Percentiles rank a stretch among this genome's conserved stretches.
Evolutionary conservation across 371 early-diverging fungal species (phyloP).

Genomic region (Actinomucor elegans): DNA sequence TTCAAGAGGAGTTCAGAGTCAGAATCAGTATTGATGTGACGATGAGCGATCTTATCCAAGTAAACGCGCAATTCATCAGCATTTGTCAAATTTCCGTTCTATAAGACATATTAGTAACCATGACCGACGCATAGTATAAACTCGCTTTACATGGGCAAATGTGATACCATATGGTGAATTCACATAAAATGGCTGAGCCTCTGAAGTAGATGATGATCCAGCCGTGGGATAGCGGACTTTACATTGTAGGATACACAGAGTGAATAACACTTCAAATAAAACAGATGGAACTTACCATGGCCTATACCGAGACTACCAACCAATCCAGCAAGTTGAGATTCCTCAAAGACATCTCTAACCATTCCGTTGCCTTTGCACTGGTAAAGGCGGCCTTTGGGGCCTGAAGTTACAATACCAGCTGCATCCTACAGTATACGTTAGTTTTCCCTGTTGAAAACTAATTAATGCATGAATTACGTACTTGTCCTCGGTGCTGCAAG

Average conservation of each 20-base stretch:
- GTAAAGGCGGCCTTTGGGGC: constrained; percentile 89
- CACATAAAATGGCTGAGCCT: constrained; percentile 98
- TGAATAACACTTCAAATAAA: too few relatives aligned
- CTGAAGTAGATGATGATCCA: constrained; percentile 88
- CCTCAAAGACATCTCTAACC: constrained; percentile 94
- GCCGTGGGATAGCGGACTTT: constrained; percentile 97
- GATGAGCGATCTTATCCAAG: constrained; percentile 91
- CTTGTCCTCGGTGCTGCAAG: constrained; percentile 98
- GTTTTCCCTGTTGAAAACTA: not conserved
- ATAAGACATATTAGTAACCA: not conserved
- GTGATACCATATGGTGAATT: constrained; percentile 97
- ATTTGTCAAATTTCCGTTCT: constrained; percentile 97
- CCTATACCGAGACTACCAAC: constrained; percentile 91
- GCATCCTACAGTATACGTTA: constrained; percentile 75
- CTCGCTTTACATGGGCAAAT: constrained; percentile 81
- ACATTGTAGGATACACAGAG: too few relatives aligned
- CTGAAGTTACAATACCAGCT: constrained; percentile 98
- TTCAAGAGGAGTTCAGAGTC: constrained; percentile 96
- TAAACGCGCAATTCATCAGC: constrained; percentile 81
- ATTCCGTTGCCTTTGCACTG: constrained; percentile 98
- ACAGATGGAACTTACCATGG: constrained; percentile 95
- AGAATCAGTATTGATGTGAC: constrained; percentile 98
- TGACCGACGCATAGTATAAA: not conserved
- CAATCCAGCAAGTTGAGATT: constrained; percentile 70
- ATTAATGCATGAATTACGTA: constrained; percentile 31